A percentile compares a stretch with the other conserved stretches of the same genome.
Conservation (phyloP, 2,329 filamentous ascomycete species). For the Chalara sp. region DNA sequence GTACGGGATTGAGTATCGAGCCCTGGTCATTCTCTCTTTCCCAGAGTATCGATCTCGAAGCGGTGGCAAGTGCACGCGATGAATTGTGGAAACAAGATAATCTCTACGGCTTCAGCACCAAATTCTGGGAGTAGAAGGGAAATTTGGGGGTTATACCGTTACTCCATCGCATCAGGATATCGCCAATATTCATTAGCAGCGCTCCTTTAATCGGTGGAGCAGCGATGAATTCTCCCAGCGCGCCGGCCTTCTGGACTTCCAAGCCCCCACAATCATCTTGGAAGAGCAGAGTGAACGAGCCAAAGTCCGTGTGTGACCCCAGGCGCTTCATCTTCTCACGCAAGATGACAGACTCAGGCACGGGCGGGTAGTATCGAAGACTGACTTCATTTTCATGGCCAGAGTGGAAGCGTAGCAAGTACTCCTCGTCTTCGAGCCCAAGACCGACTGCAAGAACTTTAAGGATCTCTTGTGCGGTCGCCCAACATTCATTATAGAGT, state of each 20-base stretch:
- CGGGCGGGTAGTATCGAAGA: constrained; percentile 35
- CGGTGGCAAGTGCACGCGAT: constrained; percentile 9
- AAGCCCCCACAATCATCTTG: constrained; percentile 39
- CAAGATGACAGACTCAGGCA: constrained; percentile 5
- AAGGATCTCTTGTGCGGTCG: constrained; percentile 1
- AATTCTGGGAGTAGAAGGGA: background rate
- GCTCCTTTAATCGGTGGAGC: constrained; percentile 34
- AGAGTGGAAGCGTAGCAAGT: constrained; percentile 4
- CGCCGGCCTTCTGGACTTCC: constrained; percentile 35
- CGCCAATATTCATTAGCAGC: constrained; percentile 40
- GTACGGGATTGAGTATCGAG: no score
- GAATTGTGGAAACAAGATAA: constrained; percentile 19
- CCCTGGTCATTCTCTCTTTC: background rate
- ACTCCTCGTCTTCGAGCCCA: constrained; percentile 4
- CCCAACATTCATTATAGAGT: constrained; percentile 32
- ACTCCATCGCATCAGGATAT: constrained; percentile 24
- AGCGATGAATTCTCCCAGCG: constrained; percentile 18
- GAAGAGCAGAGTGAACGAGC: constrained; percentile 38
- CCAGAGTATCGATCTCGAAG: background rate
- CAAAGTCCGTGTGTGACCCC: constrained; percentile 35
- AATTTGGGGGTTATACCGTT: constrained; percentile 6
- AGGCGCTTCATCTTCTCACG: constrained; percentile 7
- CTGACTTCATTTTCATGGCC: constrained; percentile 22
- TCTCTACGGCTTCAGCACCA: constrained; percentile 40
- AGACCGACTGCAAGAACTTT: constrained; percentile 8